Conservation (phyloP, 345 rosid species). For the Mallotus nudiflorus region DNA sequence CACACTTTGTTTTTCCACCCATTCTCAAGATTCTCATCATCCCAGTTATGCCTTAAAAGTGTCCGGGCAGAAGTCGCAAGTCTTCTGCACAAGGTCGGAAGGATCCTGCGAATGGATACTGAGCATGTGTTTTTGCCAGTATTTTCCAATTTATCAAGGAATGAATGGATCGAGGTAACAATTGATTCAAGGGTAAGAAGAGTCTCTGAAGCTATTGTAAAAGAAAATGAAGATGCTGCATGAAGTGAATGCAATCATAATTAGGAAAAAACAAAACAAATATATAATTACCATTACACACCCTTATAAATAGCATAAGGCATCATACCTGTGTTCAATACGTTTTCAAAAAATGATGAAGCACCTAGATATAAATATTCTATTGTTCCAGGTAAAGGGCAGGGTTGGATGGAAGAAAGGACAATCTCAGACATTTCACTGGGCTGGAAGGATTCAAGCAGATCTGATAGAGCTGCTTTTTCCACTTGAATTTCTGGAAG, state of each 20-base stretch:
- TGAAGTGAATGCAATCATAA: slow-evolving; percentile 17
- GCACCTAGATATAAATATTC: slow-evolving; percentile 66
- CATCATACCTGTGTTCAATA: slow-evolving; percentile 52
- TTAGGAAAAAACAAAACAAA: neutral
- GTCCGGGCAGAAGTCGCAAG: slow-evolving; percentile 69
- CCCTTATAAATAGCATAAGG: slow-evolving; percentile 7
- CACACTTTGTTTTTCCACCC: slow-evolving; percentile 79
- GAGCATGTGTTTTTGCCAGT: slow-evolving; percentile 28
- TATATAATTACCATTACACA: slow-evolving; percentile 2
- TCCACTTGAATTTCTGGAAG: slow-evolving; percentile 54
- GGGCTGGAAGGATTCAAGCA: slow-evolving; percentile 71
- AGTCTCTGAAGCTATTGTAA: slow-evolving; percentile 60
- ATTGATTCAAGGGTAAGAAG: slow-evolving; percentile 65
- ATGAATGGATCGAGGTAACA: slow-evolving; percentile 42
- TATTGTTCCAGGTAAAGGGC: slow-evolving; percentile 55
- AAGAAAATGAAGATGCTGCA: slow-evolving; percentile 82
- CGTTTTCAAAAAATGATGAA: slow-evolving; percentile 58
- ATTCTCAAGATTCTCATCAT: slow-evolving; percentile 49
- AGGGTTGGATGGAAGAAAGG: slow-evolving; percentile 39
- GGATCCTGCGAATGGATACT: slow-evolving; percentile 32
- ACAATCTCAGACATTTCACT: slow-evolving; percentile 33
- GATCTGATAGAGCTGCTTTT: slow-evolving; percentile 47
- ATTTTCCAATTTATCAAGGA: slow-evolving; percentile 40
- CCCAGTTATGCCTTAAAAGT: slow-evolving; percentile 61
- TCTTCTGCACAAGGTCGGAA: slow-evolving; percentile 41